Evolutionary conservation across 2,329 filamentous ascomycete genomes (phyloP), one percentile per base, ranked within the genome.

Genomic region (Talaromyces sp.): DNA sequence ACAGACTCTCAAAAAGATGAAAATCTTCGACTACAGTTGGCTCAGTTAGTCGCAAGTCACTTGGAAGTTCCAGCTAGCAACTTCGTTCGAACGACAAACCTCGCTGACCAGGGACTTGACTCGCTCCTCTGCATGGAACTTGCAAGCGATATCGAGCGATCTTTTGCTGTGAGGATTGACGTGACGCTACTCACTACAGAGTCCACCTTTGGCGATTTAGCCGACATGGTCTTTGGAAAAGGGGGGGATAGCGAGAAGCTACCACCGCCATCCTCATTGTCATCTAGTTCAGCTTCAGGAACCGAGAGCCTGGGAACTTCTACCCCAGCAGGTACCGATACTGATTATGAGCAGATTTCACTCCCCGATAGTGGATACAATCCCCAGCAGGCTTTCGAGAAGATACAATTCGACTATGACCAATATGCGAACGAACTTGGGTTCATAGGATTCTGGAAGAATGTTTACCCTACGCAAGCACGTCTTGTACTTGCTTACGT

Each of bases 51-150:
- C 12, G 21, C 18, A 23, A 48, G 21, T 28, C 44, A 48, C 14
- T 48, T 48, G 18, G 44, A 48, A 11, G 18, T 48, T 9, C 12
- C 44, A 9, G 44, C 44, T 8, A 23, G 11, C 18, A 48, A 48
- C 14, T 48, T 48, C 5, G 44, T 23, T 48, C 39, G 16, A 18
- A 40, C 39, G 18, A 28, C 44, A 48, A 48, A 48, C n/a, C 6
- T 48, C 9, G 44, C 44, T 23, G 44, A 48, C 14, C 44, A 23
- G 25, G 44, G 44, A 3, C 31, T 55, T 8, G 50, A 33, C 11
- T 55, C 50, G 12, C 25, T 55, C 7, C 50, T 55, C 50, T 33
- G 50, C 28, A 55, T 55, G 25, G 50, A 48, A 16, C 44, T 48
- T 3, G 25, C 21, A 23, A 48, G 44, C 12, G 44, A 48, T 48